Base-by-base conservation (phyloP, 2,329 filamentous ascomycete species). In the Mollisia scopiformis region DNA sequence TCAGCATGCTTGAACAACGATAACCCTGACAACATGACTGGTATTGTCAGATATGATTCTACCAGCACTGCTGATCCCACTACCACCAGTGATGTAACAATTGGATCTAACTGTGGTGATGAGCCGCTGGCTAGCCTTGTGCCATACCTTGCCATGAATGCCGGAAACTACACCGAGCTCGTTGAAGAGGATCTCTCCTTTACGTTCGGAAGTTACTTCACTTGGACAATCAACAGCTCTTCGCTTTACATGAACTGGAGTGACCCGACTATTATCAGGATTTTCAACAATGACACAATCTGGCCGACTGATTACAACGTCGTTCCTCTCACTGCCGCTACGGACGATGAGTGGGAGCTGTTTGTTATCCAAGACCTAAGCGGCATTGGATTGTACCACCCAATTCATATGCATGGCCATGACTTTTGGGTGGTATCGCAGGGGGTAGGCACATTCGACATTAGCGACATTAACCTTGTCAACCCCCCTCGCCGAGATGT, bases 1-100 rank as follows among this genome's bases (percentile, higher is more conserved):
- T 84, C 82, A 2, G 68, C 84, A 1, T 89, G 88, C 0, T 83
- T 81, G 2, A 77, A 89, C 47, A 80, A 88, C 49, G 68, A 76
- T 6, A 80, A 88, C 51, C 78, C 88, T 65, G 77, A 76, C 1
- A 74, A 75, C 69, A 62, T 77, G 75, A 71, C 74, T 52, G 63
- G 71, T 72, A 66, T 79, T 11, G 70, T 80, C 50, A 75, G 77
- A 61, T 80, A 80, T 16, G 65, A 78, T 7, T 66, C 73, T 19
- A 71, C 62, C 39, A 73, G 74, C 41, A 74, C 72, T 21, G 64
- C 69, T 14, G 63, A 73, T 37, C 73, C 74, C 30, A 71, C 67
- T 11, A 67, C 68, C 6, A 70, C 55, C 1, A 69, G 63, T 51
- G 58, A 63, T 8, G 57, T 68, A 3, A 65, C 66, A 2, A 57